Evolutionary conservation across 2,329 filamentous ascomycete species (phyloP).

Genomic region (Tolypocladium endophyticum): DNA sequence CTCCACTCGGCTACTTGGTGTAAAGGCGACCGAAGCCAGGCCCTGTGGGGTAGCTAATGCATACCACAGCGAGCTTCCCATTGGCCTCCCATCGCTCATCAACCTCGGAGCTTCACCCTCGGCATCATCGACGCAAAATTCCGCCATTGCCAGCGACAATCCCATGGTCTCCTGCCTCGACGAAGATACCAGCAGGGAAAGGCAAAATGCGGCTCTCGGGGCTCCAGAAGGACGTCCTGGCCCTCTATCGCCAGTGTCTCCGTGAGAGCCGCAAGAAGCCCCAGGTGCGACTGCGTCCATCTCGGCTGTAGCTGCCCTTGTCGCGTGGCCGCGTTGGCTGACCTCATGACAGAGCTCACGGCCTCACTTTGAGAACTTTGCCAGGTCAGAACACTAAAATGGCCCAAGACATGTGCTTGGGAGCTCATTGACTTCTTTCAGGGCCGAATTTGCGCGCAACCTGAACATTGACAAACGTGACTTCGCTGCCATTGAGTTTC

Average conservation of each 20-base stretch:
- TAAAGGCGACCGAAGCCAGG: neutral
- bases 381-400: conserved; percentile 36
- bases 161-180: neutral
- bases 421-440: neutral
- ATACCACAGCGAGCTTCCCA: neutral
- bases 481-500: conserved; percentile 75
- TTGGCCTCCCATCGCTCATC: neutral
- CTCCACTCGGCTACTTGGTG: neutral
- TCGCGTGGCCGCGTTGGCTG: conserved; percentile 6
- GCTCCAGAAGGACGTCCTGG: conserved; percentile 79
- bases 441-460: conserved; percentile 63
- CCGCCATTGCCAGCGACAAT: neutral
- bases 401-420: neutral
- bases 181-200: neutral
- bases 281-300: conserved; percentile 22
- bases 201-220: conserved; percentile 54
- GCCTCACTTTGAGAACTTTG: conserved; percentile 52
- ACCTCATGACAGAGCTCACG: conserved; percentile 36
- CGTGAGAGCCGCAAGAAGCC: conserved; percentile 76
- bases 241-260: conserved; percentile 78
- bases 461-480: conserved; percentile 66
- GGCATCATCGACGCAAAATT: neutral
- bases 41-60: neutral
- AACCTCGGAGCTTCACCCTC: neutral
- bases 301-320: neutral